Evolutionary conservation across 139 green algal genomes (phyloP).

Genomic region (Micractinium sp.): DNA sequence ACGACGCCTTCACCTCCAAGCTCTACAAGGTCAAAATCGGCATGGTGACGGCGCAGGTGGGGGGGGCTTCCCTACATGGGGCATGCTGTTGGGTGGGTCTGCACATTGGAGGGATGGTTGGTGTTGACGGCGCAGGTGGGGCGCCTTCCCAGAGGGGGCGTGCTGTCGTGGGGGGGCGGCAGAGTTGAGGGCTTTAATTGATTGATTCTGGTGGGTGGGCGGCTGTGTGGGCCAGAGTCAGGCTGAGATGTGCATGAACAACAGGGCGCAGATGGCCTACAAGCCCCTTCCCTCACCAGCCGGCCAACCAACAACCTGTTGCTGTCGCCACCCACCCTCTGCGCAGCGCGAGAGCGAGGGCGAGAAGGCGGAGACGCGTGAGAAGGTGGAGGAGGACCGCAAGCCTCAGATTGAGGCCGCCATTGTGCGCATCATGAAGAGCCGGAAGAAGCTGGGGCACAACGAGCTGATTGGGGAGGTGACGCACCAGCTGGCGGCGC

Average conservation of each 20-base stretch:
- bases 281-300: too few relatives aligned
- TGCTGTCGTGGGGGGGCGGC: too few relatives aligned
- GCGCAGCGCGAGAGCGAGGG: conserved; percentile 83
- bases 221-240: too few relatives aligned
- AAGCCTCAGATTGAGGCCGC: conserved; percentile 99
- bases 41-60: conserved; percentile 46
- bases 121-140: conserved; percentile 36
- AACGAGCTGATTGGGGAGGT: conserved; percentile 95
- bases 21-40: conserved; percentile 84
- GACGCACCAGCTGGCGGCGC: conserved; percentile 83
- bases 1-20: conserved; percentile 86
- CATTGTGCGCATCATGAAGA: conserved; percentile 98
- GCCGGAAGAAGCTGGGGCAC: conserved; percentile 76
- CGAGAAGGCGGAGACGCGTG: conserved; percentile 89
- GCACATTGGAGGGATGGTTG: neutral
- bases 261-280: too few relatives aligned
- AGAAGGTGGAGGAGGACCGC: conserved; percentile 93
- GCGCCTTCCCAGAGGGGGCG: too few relatives aligned
- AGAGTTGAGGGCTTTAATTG: too few relatives aligned
- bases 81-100: too few relatives aligned
- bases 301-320: neutral
- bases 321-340: conserved; percentile 15
- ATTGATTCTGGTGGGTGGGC: too few relatives aligned
- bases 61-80: neutral
- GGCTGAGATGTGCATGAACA: too few relatives aligned